Percentiles rank a stretch among this genome's conserved stretches.
Evolutionary conservation across 2,329 filamentous ascomycete genomes (phyloP).

Genomic region (Aspergillus carbonarius): DNA sequence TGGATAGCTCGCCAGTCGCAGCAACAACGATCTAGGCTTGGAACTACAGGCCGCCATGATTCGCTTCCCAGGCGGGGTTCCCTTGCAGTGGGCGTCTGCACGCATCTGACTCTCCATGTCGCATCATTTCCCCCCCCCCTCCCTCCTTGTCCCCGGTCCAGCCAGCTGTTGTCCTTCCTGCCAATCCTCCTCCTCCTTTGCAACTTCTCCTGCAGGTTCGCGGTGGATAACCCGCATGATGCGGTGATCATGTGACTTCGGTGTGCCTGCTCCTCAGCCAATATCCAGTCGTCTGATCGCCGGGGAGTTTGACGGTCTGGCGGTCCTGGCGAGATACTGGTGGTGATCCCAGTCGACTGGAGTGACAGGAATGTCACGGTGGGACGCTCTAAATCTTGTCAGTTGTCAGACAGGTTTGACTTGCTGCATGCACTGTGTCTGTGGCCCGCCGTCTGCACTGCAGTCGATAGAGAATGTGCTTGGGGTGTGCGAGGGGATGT

Average conservation of each 20-base stretch:
- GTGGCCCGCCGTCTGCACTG: slow-evolving; percentile 19
- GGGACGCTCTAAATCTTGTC: slow-evolving; percentile 29
- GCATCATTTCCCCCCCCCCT: slow-evolving; percentile 15
- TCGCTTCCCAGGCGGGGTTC: slow-evolving; percentile 22
- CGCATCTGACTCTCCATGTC: slow-evolving; percentile 18
- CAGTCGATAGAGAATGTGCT: slow-evolving; percentile 16
- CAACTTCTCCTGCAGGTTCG: slow-evolving; percentile 29
- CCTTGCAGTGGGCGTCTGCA: slow-evolving; percentile 20
- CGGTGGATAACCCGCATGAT: slow-evolving; percentile 35
- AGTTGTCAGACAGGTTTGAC: slow-evolving; percentile 37
- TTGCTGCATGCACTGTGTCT: slow-evolving; percentile 24
- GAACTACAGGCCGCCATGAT: slow-evolving; percentile 16
- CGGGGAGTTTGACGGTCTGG: slow-evolving; percentile 14
- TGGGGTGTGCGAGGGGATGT: slow-evolving; percentile 20
- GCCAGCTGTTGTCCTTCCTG: slow-evolving; percentile 15
- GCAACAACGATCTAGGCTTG: slow-evolving; percentile 13
- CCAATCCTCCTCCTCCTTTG: slow-evolving; percentile 22
- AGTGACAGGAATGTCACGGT: slow-evolving; percentile 18
- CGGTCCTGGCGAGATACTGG: slow-evolving; percentile 20
- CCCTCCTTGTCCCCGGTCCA: slow-evolving; percentile 16
- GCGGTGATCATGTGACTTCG: slow-evolving; percentile 40
- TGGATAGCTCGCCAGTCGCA: slow-evolving; percentile 3
- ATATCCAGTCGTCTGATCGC: slow-evolving; percentile 24
- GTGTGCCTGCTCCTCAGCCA: slow-evolving; percentile 26
- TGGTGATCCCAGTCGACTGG: slow-evolving; percentile 28